A percentile compares a stretch with the other conserved stretches of the same genome.
Conservation (phyloP, 2,329 filamentous ascomycete genomes). For the Arthrobotrys conoides region DNA sequence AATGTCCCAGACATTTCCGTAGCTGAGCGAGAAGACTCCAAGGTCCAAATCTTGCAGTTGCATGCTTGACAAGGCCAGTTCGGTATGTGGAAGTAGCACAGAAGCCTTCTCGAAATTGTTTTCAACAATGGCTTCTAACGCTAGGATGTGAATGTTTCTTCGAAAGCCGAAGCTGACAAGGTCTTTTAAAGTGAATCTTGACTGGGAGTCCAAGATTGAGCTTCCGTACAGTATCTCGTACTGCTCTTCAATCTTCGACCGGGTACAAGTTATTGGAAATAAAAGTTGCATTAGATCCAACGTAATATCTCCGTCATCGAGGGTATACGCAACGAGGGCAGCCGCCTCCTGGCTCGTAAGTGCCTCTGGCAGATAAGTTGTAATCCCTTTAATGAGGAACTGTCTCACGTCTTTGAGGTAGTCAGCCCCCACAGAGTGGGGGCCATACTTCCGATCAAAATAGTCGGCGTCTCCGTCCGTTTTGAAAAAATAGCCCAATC, state of each 20-base stretch:
- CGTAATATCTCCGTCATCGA: neutral
- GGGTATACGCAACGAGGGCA: neutral
- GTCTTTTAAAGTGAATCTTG: neutral
- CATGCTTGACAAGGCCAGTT: neutral
- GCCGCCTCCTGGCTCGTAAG: neutral
- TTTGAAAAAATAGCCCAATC: conserved; percentile 29
- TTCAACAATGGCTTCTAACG: conserved; percentile 6
- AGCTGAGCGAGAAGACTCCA: neutral
- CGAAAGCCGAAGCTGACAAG: conserved; percentile 26
- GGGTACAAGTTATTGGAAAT: neutral
- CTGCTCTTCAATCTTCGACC: conserved; percentile 1
- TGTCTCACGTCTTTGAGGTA: neutral
- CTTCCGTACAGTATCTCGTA: conserved; percentile 4
- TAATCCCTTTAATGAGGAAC: conserved; percentile 6
- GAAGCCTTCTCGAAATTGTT: conserved; percentile 9
- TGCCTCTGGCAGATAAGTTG: neutral
- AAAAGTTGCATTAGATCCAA: conserved; percentile 1
- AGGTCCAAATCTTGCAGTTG: neutral
- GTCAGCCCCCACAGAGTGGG: neutral
- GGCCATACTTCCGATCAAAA: conserved; percentile 8
- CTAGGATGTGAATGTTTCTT: conserved; percentile 11
- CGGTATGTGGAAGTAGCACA: neutral
- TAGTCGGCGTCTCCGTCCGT: neutral
- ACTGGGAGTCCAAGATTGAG: neutral
- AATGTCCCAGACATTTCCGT: conserved; percentile 18